phyloP scores from a whole-genome alignment of 371 early-diverging fungal species.

The Nematocida parisii region DNA sequence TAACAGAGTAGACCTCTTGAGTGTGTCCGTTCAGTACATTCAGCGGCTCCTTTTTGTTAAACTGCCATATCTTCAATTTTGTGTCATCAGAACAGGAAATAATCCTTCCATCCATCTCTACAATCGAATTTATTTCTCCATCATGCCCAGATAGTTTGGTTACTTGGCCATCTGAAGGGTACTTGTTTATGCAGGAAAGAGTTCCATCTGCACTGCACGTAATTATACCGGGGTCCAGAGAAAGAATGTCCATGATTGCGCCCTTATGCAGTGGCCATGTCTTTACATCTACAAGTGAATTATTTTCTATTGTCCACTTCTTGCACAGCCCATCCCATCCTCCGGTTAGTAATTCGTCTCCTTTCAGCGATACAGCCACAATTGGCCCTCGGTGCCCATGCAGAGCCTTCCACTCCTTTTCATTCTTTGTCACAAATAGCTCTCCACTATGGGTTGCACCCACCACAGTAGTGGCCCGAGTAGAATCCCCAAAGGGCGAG shows the following conservation, averaged over 20 bases:
- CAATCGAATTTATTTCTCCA: constrained; percentile 41
- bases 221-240: constrained; percentile 21
- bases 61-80: constrained; percentile 72
- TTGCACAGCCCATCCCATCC: constrained; percentile 55
- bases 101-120: constrained; percentile 1
- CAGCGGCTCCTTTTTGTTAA: constrained; percentile 10
- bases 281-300: constrained; percentile 31
- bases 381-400: constrained; percentile 51
- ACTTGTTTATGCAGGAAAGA: constrained; percentile 26
- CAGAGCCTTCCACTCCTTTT: constrained; percentile 23
- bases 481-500: constrained; percentile 18
- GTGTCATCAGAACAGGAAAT: constrained; percentile 86
- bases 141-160: constrained; percentile 27
- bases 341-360: constrained; percentile 30
- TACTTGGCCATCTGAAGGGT: not conserved
- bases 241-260: constrained; percentile 54
- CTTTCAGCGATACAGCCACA: constrained; percentile 45
- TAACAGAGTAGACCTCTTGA: constrained; percentile 76
- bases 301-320: constrained; percentile 36
- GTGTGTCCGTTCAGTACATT: constrained; percentile 72
- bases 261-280: constrained; percentile 50
- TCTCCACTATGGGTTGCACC: constrained; percentile 48
- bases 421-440: constrained; percentile 37
- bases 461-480: constrained; percentile 19
- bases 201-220: constrained; percentile 55